Evolutionary conservation across 805 yeast species (phyloP), one percentile per base, ranked within the genome.

Genomic region (Ogataea zsoltii): DNA sequence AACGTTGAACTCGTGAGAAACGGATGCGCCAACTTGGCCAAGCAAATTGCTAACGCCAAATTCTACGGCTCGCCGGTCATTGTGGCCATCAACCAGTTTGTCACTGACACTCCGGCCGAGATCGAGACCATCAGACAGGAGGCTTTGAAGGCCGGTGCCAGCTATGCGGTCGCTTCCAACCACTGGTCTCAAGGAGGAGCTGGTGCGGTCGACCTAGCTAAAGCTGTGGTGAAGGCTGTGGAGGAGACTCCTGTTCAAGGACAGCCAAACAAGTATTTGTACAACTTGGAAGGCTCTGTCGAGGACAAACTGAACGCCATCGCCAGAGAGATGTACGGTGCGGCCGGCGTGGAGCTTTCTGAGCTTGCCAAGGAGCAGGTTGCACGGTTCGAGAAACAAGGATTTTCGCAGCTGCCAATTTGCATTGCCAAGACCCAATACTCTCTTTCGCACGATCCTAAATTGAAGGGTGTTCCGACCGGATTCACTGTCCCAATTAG

Each of bases 171-270:
- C 54, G 85, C 82, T 40, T 82, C 91, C 21, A 83, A 86, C 75
- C 95, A 86, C 64, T 86, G 92, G 92, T 90, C 83, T 61, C 79
- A 83, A 69, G 95, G 95, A 72, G 95, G 95, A 60, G 70, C 67
- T 51, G 95, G 95, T 58, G 89, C 95, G 2, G 75, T 84, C 46
- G 82, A 79, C 45, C 72, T 86, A 56, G 95, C 94, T 38, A 58
- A 80, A 41, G 85, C 88, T 38, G 84, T 86, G 51, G 80, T 84
- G 49, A 72, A 74, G 47, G 83, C 88, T 13, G 76, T 81, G 36
- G 61, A 74, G 69, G 70, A 68, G 63, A 68, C 38, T 17, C 57
- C 61, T 41, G 50, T 48, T 29, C 50, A 45, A 17, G 46, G 31
- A n/a, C 32, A 45, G 21, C 53, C 56, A 38, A 46, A 53, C 62